These are phyloP conservation scores for Cordia subcordata DNA, from an alignment of 257 asterid genomes.

Conservation along the genomic window DNA sequence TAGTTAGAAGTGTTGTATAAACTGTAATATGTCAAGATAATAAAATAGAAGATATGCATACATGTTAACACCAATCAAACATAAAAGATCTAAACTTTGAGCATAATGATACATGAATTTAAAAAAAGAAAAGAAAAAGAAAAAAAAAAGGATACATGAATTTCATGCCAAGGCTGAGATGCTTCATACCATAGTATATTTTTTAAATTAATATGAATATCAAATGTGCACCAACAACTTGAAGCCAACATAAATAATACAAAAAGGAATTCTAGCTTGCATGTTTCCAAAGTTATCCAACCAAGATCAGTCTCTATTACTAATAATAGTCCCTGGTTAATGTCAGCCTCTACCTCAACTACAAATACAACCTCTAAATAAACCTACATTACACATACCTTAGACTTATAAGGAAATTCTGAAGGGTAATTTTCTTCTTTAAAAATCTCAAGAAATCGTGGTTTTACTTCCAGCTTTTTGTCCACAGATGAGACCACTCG, in stretches of 20 bases:
- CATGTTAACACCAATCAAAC: neutral
- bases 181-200: too few relatives aligned
- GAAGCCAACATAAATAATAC: too few relatives aligned
- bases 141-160: neutral
- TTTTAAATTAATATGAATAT: too few relatives aligned
- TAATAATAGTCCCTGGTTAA: neutral
- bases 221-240: too few relatives aligned
- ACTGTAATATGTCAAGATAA: too few relatives aligned
- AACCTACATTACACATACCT: conserved; percentile 38
- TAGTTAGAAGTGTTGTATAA: neutral
- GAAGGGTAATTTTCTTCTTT: conserved; percentile 83
- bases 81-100: neutral
- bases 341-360: conserved; percentile 1
- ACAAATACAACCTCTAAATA: conserved; percentile 13
- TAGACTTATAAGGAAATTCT: conserved; percentile 84
- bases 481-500: conserved; percentile 97
- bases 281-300: too few relatives aligned
- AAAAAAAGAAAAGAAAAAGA: too few relatives aligned
- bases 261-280: too few relatives aligned
- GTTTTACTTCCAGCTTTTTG: conserved; percentile 92
- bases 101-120: neutral
- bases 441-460: conserved; percentile 89
- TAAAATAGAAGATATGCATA: too few relatives aligned
- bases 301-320: too few relatives aligned
- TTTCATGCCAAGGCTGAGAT: neutral